phyloP scores from a whole-genome alignment of 2,329 filamentous ascomycete genomes.

The Cercospora nicotianae region DNA sequence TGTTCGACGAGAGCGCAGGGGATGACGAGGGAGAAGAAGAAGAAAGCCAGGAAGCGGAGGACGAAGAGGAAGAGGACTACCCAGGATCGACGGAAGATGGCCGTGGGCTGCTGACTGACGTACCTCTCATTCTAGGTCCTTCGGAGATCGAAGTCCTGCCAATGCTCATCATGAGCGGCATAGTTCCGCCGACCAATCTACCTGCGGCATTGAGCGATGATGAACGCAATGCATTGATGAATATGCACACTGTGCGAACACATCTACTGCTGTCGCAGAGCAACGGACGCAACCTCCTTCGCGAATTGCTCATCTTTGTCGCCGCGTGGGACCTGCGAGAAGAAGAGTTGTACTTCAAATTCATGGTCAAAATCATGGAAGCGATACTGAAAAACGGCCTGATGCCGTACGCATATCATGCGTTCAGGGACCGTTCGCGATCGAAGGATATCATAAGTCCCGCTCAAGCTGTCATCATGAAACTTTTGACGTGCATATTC shows the following conservation, averaged over 20 bases:
- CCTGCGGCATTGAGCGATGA: constrained; percentile 47
- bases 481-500: constrained; percentile 87
- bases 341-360: constrained; percentile 91
- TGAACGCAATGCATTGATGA: constrained; percentile 61
- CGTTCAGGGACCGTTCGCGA: constrained; percentile 67
- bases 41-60: constrained; percentile 66
- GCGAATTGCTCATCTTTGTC: constrained; percentile 92
- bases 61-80: constrained; percentile 75
- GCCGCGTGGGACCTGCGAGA: constrained; percentile 96
- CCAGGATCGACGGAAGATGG: constrained; percentile 61
- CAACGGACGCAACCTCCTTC: constrained; percentile 82
- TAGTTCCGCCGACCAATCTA: constrained; percentile 72
- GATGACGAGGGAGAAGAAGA: constrained; percentile 53
- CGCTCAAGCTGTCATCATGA: constrained; percentile 88
- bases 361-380: constrained; percentile 94
- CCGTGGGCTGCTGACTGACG: constrained; percentile 84
- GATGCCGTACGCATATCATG: constrained; percentile 88
- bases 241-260: constrained; percentile 85
- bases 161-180: constrained; percentile 96
- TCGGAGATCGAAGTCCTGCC: constrained; percentile 94
- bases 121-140: constrained; percentile 89
- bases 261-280: constrained; percentile 87
- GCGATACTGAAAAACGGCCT: constrained; percentile 86
- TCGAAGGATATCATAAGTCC: constrained; percentile 96
- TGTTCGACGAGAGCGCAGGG: constrained; percentile 22